Evolutionary conservation across 352 stramenopile genomes (phyloP).

Genomic region (Pythium coloratum): DNA sequence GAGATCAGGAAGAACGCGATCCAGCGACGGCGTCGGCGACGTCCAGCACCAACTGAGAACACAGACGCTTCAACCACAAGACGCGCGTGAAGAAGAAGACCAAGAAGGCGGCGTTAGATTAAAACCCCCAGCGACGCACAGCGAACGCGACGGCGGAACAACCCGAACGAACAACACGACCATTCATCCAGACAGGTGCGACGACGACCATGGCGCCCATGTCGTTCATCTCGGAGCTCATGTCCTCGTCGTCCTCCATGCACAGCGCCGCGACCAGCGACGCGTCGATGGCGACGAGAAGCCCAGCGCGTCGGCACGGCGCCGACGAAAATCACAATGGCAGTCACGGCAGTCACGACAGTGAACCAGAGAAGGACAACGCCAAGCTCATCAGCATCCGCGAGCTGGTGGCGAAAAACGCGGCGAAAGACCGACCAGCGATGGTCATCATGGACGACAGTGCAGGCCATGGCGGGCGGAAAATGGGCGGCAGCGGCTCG

Average conservation of each 20-base stretch:
- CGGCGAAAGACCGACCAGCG: slow-evolving; percentile 22
- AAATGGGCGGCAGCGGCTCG: slow-evolving; percentile 17
- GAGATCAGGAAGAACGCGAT: neutral
- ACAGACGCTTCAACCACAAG: slow-evolving; percentile 1
- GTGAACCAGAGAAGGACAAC: slow-evolving; percentile 31
- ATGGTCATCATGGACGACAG: slow-evolving; percentile 32
- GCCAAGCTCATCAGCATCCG: slow-evolving; percentile 63
- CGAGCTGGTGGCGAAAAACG: slow-evolving; percentile 45
- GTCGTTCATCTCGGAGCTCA: slow-evolving; percentile 62
- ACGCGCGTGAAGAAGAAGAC: neutral
- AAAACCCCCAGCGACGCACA: neutral
- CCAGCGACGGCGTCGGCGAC: neutral
- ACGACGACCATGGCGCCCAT: slow-evolving; percentile 49
- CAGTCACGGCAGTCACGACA: slow-evolving; percentile 26
- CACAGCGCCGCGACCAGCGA: slow-evolving; percentile 5
- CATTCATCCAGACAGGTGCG: neutral
- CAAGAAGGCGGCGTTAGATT: neutral
- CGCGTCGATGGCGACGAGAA: neutral
- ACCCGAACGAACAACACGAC: neutral
- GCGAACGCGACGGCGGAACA: neutral
- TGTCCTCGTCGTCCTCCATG: slow-evolving; percentile 33
- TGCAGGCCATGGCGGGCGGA: slow-evolving; percentile 21
- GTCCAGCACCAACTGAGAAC: neutral
- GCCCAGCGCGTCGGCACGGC: slow-evolving; percentile 39
- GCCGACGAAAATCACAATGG: slow-evolving; percentile 52